Percentiles rank a stretch among this genome's conserved stretches.
Evolutionary conservation across 768 basidiomycete species (phyloP).

Genomic region (Ramaria rubella): DNA sequence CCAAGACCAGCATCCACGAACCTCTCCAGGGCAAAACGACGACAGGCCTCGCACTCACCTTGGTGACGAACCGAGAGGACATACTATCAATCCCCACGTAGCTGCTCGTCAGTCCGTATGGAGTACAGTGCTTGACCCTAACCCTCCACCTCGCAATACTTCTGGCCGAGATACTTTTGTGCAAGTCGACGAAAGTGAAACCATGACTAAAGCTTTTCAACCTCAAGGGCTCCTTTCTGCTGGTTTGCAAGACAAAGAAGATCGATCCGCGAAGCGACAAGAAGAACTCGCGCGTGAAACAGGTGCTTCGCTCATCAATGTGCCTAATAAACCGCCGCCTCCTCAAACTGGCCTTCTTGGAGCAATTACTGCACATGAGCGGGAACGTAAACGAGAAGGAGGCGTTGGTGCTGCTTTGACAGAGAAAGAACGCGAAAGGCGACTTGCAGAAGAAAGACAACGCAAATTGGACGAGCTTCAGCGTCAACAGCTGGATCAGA

Average conservation of each 20-base stretch:
- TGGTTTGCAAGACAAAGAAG: constrained; percentile 92
- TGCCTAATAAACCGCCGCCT: constrained; percentile 91
- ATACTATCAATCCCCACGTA: constrained; percentile 35
- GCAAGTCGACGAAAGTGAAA: constrained; percentile 68
- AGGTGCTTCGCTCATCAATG: constrained; percentile 88
- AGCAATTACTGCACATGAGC: constrained; percentile 91
- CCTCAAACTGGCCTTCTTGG: constrained; percentile 94
- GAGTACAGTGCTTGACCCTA: constrained; percentile 82
- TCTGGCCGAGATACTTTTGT: constrained; percentile 53
- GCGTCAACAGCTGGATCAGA: constrained; percentile 80
- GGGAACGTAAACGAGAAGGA: constrained; percentile 89
- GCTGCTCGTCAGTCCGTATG: constrained; percentile 68
- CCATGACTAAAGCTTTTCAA: constrained; percentile 89
- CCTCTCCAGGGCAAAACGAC: constrained; percentile 50
- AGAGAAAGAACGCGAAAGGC: constrained; percentile 89
- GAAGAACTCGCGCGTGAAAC: constrained; percentile 90
- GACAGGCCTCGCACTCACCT: constrained; percentile 37
- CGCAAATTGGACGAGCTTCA: constrained; percentile 89
- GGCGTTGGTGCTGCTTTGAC: constrained; percentile 93
- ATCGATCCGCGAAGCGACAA: constrained; percentile 90
- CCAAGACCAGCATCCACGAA: constrained; percentile 11
- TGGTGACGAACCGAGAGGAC: constrained; percentile 38
- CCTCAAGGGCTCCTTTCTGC: constrained; percentile 93
- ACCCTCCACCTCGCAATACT: constrained; percentile 34
- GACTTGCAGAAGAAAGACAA: constrained; percentile 87